phyloP scores from a whole-genome alignment of 2,329 filamentous ascomycete genomes.

The Blastomyces emzantsi region DNA sequence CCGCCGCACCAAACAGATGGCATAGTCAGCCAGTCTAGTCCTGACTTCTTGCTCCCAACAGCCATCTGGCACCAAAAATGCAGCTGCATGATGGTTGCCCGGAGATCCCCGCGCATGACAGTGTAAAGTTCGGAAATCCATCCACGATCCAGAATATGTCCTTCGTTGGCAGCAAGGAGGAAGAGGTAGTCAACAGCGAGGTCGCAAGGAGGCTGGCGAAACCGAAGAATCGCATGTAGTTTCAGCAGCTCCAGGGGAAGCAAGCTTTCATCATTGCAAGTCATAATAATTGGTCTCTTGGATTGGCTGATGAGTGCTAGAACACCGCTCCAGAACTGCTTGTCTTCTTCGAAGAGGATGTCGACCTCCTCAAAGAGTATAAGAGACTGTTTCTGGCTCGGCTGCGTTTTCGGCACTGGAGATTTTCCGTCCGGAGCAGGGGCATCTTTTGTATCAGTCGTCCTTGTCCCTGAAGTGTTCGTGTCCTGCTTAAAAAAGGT shows the following conservation, averaged over 20 bases:
- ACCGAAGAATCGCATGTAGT: slow-evolving; percentile 77
- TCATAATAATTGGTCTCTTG: slow-evolving; percentile 87
- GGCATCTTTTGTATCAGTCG: slow-evolving; percentile 20
- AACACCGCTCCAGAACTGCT: slow-evolving; percentile 84
- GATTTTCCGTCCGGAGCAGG: slow-evolving; percentile 15
- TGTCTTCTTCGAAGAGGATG: slow-evolving; percentile 88
- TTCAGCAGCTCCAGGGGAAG: slow-evolving; percentile 64
- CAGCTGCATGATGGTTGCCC: slow-evolving; percentile 72
- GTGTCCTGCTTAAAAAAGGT: slow-evolving; percentile 59
- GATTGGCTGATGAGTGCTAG: slow-evolving; percentile 70
- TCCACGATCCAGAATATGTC: slow-evolving; percentile 62
- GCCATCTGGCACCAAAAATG: slow-evolving; percentile 98
- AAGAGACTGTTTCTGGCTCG: slow-evolving; percentile 76
- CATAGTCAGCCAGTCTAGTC: slow-evolving; percentile 80
- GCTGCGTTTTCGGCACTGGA: slow-evolving; percentile 16
- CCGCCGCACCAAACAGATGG: slow-evolving; percentile 66
- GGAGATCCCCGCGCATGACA: slow-evolving; percentile 61
- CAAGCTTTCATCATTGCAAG: slow-evolving; percentile 85
- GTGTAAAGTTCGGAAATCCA: slow-evolving; percentile 63
- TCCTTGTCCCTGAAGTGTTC: slow-evolving; percentile 22
- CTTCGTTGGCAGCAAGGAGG: slow-evolving; percentile 76
- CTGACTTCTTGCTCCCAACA: slow-evolving; percentile 78
- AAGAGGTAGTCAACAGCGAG: slow-evolving; percentile 72
- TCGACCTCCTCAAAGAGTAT: slow-evolving; percentile 94
- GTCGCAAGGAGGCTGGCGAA: slow-evolving; percentile 55